Evolutionary conservation across 345 rosid genomes (phyloP).

Genomic region (Euclidium syriacum): DNA sequence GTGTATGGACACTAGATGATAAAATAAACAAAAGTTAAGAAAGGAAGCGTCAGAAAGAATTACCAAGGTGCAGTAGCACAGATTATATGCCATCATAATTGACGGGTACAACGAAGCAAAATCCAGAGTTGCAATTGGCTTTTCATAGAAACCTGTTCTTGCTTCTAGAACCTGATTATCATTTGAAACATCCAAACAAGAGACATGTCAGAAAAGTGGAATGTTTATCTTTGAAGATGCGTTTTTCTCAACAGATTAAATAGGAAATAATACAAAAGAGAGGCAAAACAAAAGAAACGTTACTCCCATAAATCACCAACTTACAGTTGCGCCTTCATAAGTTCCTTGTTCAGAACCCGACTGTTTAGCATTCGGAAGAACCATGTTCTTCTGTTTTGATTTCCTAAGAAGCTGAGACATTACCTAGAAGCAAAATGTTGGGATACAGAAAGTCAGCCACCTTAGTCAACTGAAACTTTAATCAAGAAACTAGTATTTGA

Average conservation of each 20-base stretch:
- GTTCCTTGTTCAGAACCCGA: conserved; percentile 91
- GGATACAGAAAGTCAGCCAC: conserved; percentile 13
- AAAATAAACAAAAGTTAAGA: not conserved
- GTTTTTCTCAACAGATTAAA: not conserved
- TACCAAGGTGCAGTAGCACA: conserved; percentile 96
- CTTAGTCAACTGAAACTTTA: not conserved
- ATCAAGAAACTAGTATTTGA: conserved; percentile 3
- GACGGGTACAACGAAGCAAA: conserved; percentile 98
- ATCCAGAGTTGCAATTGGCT: conserved; percentile 94
- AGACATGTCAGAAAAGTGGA: conserved; percentile 3
- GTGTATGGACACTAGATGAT: not conserved
- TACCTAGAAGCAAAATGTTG: conserved; percentile 46
- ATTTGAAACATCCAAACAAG: conserved; percentile 21
- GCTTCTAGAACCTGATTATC: conserved; percentile 81
- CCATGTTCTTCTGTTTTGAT: conserved; percentile 78
- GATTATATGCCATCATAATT: conserved; percentile 99
- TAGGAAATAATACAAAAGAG: not conserved
- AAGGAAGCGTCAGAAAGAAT: conserved; percentile 18
- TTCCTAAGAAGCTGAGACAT: conserved; percentile 97
- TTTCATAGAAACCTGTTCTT: conserved; percentile 84
- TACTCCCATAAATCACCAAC: conserved; percentile 31
- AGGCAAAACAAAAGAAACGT: not conserved
- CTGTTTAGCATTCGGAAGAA: conserved; percentile 85
- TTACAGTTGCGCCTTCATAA: conserved; percentile 98
- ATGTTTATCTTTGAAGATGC: not conserved